Evolutionary conservation across 2,329 filamentous ascomycete species (phyloP).

Genomic region (Arthrobotrys musiformis): DNA sequence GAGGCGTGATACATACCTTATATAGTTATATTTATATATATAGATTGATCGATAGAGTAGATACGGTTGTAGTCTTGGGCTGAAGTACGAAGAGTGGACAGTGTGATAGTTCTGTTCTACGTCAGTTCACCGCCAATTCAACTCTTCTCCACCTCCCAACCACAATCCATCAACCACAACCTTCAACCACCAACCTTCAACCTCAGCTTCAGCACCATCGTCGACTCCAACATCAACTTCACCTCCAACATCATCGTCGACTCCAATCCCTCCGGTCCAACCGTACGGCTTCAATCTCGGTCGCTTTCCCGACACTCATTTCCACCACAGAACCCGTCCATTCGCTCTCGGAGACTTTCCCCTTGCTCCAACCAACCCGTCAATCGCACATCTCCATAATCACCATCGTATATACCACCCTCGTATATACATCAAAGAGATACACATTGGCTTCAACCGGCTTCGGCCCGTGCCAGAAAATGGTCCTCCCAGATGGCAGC

Average conservation of each 20-base stretch:
- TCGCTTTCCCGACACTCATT: neutral
- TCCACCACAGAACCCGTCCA: neutral
- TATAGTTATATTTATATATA: no score
- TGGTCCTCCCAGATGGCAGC: constrained; percentile 37
- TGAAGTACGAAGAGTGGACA: no score
- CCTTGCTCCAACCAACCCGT: neutral
- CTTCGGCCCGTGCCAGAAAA: constrained; percentile 12
- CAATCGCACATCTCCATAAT: neutral
- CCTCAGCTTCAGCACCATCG: neutral
- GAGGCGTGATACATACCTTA: neutral
- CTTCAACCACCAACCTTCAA: neutral
- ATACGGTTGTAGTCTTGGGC: no score
- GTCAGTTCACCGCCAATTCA: no score
- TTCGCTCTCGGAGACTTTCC: constrained; percentile 25
- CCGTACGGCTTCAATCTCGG: neutral
- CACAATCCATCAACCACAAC: neutral
- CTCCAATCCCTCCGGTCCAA: neutral
- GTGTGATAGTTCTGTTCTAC: no score
- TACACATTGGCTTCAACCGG: neutral
- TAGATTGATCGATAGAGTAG: no score
- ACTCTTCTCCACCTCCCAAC: neutral
- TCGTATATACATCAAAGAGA: neutral
- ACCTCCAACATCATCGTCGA: neutral
- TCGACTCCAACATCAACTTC: neutral
- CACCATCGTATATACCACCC: neutral